Base-by-base conservation (phyloP, 164 flowering plant species). In the Saururus chinensis region DNA sequence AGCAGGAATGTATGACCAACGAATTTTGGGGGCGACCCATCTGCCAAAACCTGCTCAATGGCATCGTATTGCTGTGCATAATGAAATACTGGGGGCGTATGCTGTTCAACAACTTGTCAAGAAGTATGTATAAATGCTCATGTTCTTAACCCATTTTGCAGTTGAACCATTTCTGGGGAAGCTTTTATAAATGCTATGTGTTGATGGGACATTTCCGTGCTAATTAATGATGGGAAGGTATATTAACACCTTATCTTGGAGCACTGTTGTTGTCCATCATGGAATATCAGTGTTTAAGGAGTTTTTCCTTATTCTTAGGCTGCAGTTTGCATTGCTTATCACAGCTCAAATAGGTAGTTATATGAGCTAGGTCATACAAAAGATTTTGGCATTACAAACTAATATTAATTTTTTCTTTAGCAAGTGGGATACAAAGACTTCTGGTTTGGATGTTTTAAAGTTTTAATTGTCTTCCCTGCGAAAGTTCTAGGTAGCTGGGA, bases 11-110 rank as follows among this genome's bases (percentile, higher is more conserved):
- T 88, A 63, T 83, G 99, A 93, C 71, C 97, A 87, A 64, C 83
- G 97, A 68, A 69, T 69, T 67, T n/a, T 64, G 1, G 79, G 76
- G 52, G 67, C 70, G 1, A 69, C 65, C 19, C 74, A 81, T 66
- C 67, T 80, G 77, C 91, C 97, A 21, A 85, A 67, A 73, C 97
- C 97, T 17, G 92, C 82, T 70, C 99, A 90, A 51, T 93, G 99
- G 99, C 97, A 90, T 79, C 82, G 97, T 21, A 74, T 90, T 78
- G 96, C 85, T 11, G 92, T 88, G 66, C 99, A 93, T 74, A 87
- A 84, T 71, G 85, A 81, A 10, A 12, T 48, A 7, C 85, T 90
- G 53, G 96, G 95, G 23, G 76, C 84, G 53, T 90, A 86, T 80
- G 88, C 91, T 51, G 92, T 93, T 60, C 95, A 84, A 64, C 77